Evolutionary conservation across 805 yeast genomes (phyloP), one percentile per base, ranked within the genome.

Genomic region (Saturnispora saitoi): DNA sequence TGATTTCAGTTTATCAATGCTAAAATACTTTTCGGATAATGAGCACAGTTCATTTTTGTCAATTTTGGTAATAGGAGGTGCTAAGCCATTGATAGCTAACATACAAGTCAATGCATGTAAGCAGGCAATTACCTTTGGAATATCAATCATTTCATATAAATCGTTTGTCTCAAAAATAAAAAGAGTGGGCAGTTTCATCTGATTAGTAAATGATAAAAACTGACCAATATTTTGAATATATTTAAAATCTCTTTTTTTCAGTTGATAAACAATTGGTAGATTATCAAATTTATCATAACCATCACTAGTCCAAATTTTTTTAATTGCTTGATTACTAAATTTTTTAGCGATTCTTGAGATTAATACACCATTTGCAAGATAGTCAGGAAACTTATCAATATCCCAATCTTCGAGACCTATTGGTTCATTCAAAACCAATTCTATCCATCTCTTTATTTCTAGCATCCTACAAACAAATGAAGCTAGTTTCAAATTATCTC

Each of bases 41-140:
- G 42, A 40, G 14, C 45, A 47, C 11, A 48, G 44, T 19, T 45
- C 45, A 32, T 52, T 48, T 3, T 85, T 89, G 9, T 81, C 81
- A 31, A 86, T 64, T 53, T 78, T 76, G 31, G 72, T 74, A 59
- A 91, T 75, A 4, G 70, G 66, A 1, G 90, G 86, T 5, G 82
- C 81, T 17, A 68, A 66, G 24, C 76, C 74, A 26, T 78, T 70
- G 55, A 73, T 71, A 51, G 82, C 74, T 48, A 93, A 71, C 61
- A 87, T 78, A 56, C 78, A 86, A 45, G 89, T 81, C 54, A 91
- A 67, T 2, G 96, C 96, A 68, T 91, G 96, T 32, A 93, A 66
- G 56, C 97, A 90, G 65, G 88, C 89, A 61, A 93, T 84, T 24
- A 93, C 98, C 60, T 87, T 90, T 14, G 98, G 98, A 19, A 90